Base-by-base conservation (phyloP, 148 eudicot genomes). In the Cornus kousa region DNA sequence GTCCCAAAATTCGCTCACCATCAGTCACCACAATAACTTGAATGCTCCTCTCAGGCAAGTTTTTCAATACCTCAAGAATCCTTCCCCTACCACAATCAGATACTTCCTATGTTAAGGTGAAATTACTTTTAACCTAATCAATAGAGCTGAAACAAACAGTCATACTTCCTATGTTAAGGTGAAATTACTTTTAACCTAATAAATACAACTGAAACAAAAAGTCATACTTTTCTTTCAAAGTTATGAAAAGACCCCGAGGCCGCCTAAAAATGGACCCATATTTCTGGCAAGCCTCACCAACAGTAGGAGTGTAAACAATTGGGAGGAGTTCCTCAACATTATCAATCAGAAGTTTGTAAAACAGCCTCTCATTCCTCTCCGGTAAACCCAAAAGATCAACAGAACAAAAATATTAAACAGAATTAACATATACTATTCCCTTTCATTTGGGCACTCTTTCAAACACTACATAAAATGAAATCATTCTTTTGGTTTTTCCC, bases 21-120 rank as follows among this genome's bases (percentile, higher is more conserved):
- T 95, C 99, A 43, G 99, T 95, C 70, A 95, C 98, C n/a, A 95
- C 98, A 79, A 95, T 95, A 20, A 95, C 99, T 83, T 95, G 97
- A 82, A 95, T 88, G 55, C 79, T 84, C 87, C 87, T 95, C 82
- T 93, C 97, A 35, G 97, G 99, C 97, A 97, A 95, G 77, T 95
- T 95, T 78, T 83, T 86, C 87, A 95, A 78, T 55, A 95, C 97
- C 86, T 95, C 97, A 62, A 93, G 92, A 79, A 95, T 87, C 82
- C 84, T 95, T 57, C 97, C 97, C 90, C 99, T 95, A 85, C 67
- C 28, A 71, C 67, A 77, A 66, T 28, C 83, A 76, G 67, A 37
- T 48, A 62, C 23, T 66, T 62, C 20, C 68, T 24, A 43, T 62
- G 75, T 75, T 64, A 78, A 74, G 4, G 67, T 39, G 57, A 28